A percentile compares a stretch with the other conserved stretches of the same genome.
These are phyloP conservation scores for Xylaria sp. DNA, from an alignment of 2,329 filamentous ascomycete species.

Conservation along the genomic window DNA sequence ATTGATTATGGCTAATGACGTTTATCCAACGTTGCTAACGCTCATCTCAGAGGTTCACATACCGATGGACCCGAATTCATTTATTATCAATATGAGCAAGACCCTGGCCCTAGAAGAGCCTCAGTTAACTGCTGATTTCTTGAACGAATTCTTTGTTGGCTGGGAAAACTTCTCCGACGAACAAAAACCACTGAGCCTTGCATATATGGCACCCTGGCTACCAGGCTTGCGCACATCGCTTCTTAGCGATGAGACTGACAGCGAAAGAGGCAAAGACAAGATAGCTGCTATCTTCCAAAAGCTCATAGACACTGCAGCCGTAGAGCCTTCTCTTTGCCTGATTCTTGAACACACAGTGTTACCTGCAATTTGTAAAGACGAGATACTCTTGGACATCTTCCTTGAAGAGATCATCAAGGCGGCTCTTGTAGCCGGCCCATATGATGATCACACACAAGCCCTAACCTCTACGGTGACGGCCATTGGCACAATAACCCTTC, in stretches of 20 bases:
- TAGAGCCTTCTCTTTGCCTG: conserved; percentile 68
- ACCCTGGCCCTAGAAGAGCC: conserved; percentile 72
- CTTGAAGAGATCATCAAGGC: conserved; percentile 74
- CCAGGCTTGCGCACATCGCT: conserved; percentile 69
- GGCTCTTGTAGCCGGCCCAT: conserved; percentile 66
- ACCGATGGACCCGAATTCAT: conserved; percentile 70
- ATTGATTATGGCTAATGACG: neutral
- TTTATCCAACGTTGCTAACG: conserved; percentile 31
- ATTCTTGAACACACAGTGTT: conserved; percentile 74
- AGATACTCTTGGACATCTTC: conserved; percentile 73
- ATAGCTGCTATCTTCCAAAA: conserved; percentile 72
- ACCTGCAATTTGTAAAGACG: conserved; percentile 72
- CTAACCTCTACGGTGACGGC: conserved; percentile 72
- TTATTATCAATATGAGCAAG: conserved; percentile 74
- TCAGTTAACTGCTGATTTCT: conserved; percentile 74
- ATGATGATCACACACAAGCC: conserved; percentile 69
- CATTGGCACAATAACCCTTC: conserved; percentile 72
- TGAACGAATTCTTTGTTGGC: conserved; percentile 79
- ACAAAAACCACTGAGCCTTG: conserved; percentile 73
- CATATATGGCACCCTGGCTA: conserved; percentile 78
- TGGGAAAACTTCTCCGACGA: conserved; percentile 77
- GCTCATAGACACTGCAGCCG: conserved; percentile 72
- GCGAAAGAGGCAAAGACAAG: conserved; percentile 74
- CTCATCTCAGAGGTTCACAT: conserved; percentile 66
- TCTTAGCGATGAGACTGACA: conserved; percentile 68